Percentiles rank a stretch among this genome's conserved stretches.
phyloP scores from a whole-genome alignment of 441 rosid species.

The Erodium moschatum region DNA sequence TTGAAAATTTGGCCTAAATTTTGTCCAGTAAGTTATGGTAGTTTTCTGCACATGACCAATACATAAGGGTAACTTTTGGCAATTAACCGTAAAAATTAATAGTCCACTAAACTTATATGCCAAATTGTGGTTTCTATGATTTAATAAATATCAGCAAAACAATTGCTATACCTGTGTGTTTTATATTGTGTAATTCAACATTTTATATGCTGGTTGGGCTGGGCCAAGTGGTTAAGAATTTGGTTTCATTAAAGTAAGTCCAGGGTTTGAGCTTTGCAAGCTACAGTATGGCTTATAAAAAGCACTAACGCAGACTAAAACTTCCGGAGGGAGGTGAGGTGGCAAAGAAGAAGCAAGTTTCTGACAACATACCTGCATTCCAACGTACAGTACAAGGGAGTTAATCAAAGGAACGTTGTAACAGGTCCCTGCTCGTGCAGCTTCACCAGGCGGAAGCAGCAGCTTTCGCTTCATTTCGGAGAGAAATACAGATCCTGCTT shows the following conservation, averaged over 20 bases:
- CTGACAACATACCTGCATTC: slow-evolving; percentile 69
- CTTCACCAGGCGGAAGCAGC: slow-evolving; percentile 63
- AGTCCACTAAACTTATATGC: neutral
- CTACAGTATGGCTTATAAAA: neutral
- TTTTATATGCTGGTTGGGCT: neutral
- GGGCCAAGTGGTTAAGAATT: neutral
- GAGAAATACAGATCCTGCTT: slow-evolving; percentile 59
- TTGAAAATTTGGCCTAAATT: too few species aligned
- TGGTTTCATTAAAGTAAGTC: neutral
- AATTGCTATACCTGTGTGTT: neutral
- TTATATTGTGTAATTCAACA: neutral
- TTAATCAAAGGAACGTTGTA: slow-evolving; percentile 87
- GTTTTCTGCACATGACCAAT: too few species aligned
- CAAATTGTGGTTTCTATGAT: neutral
- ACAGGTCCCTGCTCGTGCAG: slow-evolving; percentile 75
- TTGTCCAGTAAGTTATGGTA: too few species aligned
- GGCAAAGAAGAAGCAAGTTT: slow-evolving; percentile 6
- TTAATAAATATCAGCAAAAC: neutral
- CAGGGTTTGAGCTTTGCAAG: neutral
- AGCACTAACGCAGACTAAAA: neutral
- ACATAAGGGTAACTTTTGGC: too few species aligned
- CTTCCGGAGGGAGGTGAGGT: neutral
- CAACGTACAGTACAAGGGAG: slow-evolving; percentile 92
- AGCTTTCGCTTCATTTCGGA: slow-evolving; percentile 76
- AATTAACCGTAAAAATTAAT: too few species aligned